Evolutionary conservation across 2,329 filamentous ascomycete species (phyloP), one percentile per base, ranked within the genome.

Genomic region (Aspergillus cejpii): DNA sequence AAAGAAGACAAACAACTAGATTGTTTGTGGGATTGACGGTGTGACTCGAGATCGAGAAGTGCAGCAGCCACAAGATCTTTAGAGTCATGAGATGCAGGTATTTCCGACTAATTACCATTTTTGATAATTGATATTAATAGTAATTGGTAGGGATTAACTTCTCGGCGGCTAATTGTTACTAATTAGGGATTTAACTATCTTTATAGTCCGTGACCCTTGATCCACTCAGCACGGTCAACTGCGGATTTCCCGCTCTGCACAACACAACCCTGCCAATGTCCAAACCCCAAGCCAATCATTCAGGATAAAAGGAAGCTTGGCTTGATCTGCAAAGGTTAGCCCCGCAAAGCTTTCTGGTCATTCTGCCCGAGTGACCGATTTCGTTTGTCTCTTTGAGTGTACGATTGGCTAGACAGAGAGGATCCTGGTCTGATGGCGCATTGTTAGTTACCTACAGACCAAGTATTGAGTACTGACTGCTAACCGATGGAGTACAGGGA

Each of bases 241-340:
- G 50, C 47, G 48, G 51, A 29, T 41, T 50, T 49, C 48, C 55
- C 51, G 50, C 44, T 47, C 48, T 53, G 53, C 51, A 57, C 48
- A 38, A 43, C 45, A 45, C 45, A 41, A 49, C 41, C 34, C 27
- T 40, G 15, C 24, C 41, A 40, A 17, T 27, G 41, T 37, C 15
- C 33, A 38, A 19, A 37, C 14, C 6, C 24, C 10, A 8, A n/a
- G 14, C 57, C 49, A 60, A 58, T 60, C 44, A 26, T 10, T 6
- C 7, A 24, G 17, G 7, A 21, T 20, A 39, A 26, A 46, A 6
- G 28, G 47, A 52, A 56, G 52, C 56, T 60, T 60, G 58, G 57
- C 58, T 51, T 47, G 42, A 36, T 38, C 44, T 23, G 41, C 52
- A 52, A 51, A 43, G 27, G 23, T 41, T 54, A 52, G 49, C 43